phyloP scores from a whole-genome alignment of 805 yeast species.

The Clavispora phyllophila region DNA sequence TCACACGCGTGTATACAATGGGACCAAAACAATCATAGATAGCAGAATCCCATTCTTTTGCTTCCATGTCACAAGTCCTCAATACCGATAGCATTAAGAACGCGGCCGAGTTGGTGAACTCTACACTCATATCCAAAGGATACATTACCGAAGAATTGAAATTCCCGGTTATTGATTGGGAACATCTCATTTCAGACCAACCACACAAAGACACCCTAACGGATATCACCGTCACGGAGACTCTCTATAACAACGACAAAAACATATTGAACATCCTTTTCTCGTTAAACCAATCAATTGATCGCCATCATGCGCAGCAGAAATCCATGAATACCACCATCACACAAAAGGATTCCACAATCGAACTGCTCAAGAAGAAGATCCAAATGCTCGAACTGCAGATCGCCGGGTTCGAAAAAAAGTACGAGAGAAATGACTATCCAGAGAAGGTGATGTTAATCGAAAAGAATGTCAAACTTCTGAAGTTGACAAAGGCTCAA shows the following conservation, averaged over 20 bases:
- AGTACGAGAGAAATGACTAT: slow-evolving; percentile 11
- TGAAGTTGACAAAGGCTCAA: slow-evolving; percentile 21
- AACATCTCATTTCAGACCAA: slow-evolving; percentile 25
- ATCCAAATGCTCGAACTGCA: slow-evolving; percentile 19
- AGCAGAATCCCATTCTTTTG: neutral
- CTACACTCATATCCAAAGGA: slow-evolving; percentile 30
- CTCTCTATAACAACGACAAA: slow-evolving; percentile 32
- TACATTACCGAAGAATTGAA: slow-evolving; percentile 27
- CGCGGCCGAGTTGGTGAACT: slow-evolving; percentile 35
- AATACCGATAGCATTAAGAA: slow-evolving; percentile 30
- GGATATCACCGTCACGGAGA: slow-evolving; percentile 22
- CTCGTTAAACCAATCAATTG: slow-evolving; percentile 27
- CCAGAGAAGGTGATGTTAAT: slow-evolving; percentile 17
- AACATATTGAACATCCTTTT: slow-evolving; percentile 34
- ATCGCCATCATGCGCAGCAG: slow-evolving; percentile 28
- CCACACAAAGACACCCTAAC: slow-evolving; percentile 7
- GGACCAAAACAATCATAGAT: neutral
- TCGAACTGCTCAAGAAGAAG: slow-evolving; percentile 20
- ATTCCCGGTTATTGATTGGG: slow-evolving; percentile 34
- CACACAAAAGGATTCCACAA: slow-evolving; percentile 24
- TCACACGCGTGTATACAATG: neutral
- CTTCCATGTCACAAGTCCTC: slow-evolving; percentile 15
- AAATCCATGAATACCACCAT: slow-evolving; percentile 25
- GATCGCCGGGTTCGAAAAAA: slow-evolving; percentile 14
- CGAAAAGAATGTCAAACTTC: slow-evolving; percentile 9